Evolutionary conservation across 805 yeast species (phyloP), one percentile per base, ranked within the genome.

Genomic region (Hanseniaspora meyeri): DNA sequence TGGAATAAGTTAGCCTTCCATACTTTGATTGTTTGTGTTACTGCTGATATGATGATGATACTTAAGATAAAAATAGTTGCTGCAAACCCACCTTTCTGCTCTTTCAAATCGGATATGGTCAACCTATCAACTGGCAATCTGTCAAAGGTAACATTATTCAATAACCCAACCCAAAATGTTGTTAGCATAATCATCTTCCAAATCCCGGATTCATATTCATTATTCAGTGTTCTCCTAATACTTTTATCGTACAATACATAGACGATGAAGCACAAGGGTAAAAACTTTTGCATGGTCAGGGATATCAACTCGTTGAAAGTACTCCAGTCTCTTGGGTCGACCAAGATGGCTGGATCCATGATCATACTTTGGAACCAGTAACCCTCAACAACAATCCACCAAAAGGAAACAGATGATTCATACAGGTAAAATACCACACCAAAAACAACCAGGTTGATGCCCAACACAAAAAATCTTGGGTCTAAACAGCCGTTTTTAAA

Each of bases 121-220:
- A 91, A 72, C 56, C 98, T 73, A 65, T 91, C 97, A 11, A 90
- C 82, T 0, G 97, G 96, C 11, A 91, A 69, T 59, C 90, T 72
- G 65, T 89, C 97, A 70, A 91, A 88, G 0, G 95, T 87, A 62
- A 87, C 76, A 68, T 88, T 90, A 67, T 90, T 89, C 63, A 89
- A 74, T 37, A 86, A 75, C 1, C 96, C 96, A 2, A 86, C 63
- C 95, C 95, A 87, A 64, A 85, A 85, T 2, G 83, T 72, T 0
- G 90, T 85, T 60, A 85, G 85, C 93, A 95, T 90, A 0, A 66
- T 19, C 0, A 66, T 45, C 55, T 72, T 75, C 4, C 68, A 63
- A n/a, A 73, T n/a, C 0, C 75, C 72, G 0, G 77, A 73, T 0
- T 74, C 70, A n/a, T 68, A 64, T 32, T 65, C 61, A 38, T 82